phyloP scores from a whole-genome alignment of 2,329 filamentous ascomycete genomes.

The Aspergillus chevalieri region DNA sequence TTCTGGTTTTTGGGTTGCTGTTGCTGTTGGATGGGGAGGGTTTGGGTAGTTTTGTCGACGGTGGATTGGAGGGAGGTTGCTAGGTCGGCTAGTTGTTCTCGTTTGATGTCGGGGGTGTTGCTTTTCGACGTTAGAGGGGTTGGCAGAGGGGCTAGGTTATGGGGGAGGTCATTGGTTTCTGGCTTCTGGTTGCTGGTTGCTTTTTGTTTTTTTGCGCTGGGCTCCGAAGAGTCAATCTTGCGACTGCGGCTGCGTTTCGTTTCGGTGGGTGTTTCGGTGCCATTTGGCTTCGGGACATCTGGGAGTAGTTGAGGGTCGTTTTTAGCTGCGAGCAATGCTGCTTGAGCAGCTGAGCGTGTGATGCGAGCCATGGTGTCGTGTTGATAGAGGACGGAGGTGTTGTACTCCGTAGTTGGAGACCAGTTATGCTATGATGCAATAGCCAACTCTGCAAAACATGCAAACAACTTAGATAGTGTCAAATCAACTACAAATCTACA shows the following conservation, averaged over 20 bases:
- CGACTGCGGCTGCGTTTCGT: no score
- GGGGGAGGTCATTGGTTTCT: slow-evolving; percentile 45
- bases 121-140: background rate
- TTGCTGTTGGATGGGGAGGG: slow-evolving; percentile 4
- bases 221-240: no score
- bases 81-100: slow-evolving; percentile 3
- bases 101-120: slow-evolving; percentile 5
- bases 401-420: no score
- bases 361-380: slow-evolving; percentile 8
- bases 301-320: slow-evolving; percentile 1
- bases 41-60: slow-evolving; percentile 14
- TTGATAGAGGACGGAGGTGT: background rate
- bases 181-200: no score
- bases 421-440: no score
- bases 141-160: slow-evolving; percentile 45
- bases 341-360: slow-evolving; percentile 23
- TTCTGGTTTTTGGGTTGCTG: slow-evolving; percentile 9
- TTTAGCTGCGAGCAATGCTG: slow-evolving; percentile 11
- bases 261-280: no score
- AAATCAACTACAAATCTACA: no score
- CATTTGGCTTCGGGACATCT: no score
- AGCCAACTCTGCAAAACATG: no score
- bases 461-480: no score
- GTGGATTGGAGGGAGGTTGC: slow-evolving; percentile 10
- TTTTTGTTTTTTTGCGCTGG: no score